A percentile compares a stretch with the other conserved stretches of the same genome.
phyloP scores from a whole-genome alignment of 2,329 filamentous ascomycete genomes.

The Hymenoscyphus scutula region DNA sequence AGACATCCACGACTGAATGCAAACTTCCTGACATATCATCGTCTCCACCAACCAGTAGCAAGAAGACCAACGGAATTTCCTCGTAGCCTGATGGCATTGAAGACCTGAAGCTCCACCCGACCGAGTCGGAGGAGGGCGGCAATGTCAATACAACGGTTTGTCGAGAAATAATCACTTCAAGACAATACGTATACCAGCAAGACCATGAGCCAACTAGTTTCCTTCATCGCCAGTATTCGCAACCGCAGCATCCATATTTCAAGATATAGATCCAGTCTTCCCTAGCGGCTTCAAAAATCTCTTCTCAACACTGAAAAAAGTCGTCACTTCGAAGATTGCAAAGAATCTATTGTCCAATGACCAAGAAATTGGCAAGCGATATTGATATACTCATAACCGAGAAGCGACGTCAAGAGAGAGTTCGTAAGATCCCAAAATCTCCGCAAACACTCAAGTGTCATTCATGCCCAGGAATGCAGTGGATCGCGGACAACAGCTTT shows the following conservation, averaged over 20 bases:
- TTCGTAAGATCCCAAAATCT: slow-evolving; percentile 7
- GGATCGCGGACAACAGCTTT: slow-evolving; percentile 8
- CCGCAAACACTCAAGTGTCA: neutral
- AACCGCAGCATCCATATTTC: slow-evolving; percentile 10
- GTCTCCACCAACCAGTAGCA: slow-evolving; percentile 67
- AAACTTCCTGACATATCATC: slow-evolving; percentile 30
- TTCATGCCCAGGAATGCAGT: neutral
- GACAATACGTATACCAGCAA: slow-evolving; percentile 17
- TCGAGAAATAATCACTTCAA: neutral
- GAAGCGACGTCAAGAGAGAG: slow-evolving; percentile 8
- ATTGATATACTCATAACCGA: neutral
- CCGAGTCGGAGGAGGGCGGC: too few relatives aligned
- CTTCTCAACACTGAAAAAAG: too few relatives aligned
- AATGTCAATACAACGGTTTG: neutral
- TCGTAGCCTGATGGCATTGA: slow-evolving; percentile 48
- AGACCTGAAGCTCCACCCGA: slow-evolving; percentile 53
- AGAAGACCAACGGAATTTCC: slow-evolving; percentile 51
- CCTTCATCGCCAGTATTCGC: neutral
- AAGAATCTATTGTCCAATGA: slow-evolving; percentile 1
- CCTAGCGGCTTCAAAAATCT: too few relatives aligned
- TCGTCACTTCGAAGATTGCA: too few relatives aligned
- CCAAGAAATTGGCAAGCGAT: neutral
- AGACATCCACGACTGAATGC: slow-evolving; percentile 28
- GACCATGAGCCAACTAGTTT: slow-evolving; percentile 17
- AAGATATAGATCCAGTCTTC: too few relatives aligned